Evolutionary conservation across 177 flowering plant species (phyloP), one percentile per base, ranked within the genome.

Genomic region (Telopea speciosissima): DNA sequence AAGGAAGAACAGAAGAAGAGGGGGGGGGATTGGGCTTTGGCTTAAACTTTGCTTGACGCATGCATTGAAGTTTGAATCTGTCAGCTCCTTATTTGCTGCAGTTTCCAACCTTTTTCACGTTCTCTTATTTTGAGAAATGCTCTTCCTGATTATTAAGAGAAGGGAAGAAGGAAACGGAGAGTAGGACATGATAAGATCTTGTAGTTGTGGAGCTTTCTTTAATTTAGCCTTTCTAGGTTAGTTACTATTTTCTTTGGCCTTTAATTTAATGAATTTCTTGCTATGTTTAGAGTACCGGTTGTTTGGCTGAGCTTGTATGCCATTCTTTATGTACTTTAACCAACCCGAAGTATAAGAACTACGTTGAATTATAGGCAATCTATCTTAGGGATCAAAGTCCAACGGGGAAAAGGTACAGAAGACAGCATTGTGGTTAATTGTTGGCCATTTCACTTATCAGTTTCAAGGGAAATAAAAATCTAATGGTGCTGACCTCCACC

Each of bases 311-410:
- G 54, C 19, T 49, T 12, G 54, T 12, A 49, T 49, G 54, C 54
- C 13, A 16, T 49, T 36, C 40, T 36, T 49, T 49, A 12, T 49
- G 54, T 49, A 0, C 54, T 16, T 19, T 49, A 49, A 49, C 54
- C 19, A 49, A 13, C 14, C 54, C 54, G 11, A 13, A 49, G 54
- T 49, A 16, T 49, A 3, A 49, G 54, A 49, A 49, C 54, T 49
- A 49, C 3, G 54, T 49, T 13, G 19, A 8, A 8, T 6, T 0
- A 60, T 74, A 49, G 85, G 85, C 75, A 12, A 12, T 49, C 54
- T 49, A 10, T 49, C 14, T 10, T 13, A 16, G 19, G 54, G 19
- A 49, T 16, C 54, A 49, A 16, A 82, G 40, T 36, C 40, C 40
- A 36, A 36, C 40, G 6, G 40, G 8, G 40, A 8, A 36, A 36